Percentiles rank a stretch among this genome's conserved stretches.
These are phyloP conservation scores for Epipyxis sp. DNA, from an alignment of 108 stramenopile genomes.

Conservation along the genomic window DNA sequence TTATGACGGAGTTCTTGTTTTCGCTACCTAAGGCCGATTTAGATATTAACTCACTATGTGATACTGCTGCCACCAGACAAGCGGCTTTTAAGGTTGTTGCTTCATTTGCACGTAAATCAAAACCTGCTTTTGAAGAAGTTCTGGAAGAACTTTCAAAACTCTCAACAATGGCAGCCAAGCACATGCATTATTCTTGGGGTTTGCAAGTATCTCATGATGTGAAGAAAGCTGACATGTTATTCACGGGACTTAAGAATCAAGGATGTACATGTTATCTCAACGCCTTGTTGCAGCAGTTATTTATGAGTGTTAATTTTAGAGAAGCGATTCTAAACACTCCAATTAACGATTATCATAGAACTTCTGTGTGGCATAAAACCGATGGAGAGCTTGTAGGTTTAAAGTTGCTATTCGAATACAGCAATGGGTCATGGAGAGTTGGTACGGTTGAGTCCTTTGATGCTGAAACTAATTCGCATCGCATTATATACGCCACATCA, in stretches of 20 bases:
- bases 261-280: slow-evolving; percentile 99
- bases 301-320: background rate
- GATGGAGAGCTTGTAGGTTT: background rate
- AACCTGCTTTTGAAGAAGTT: background rate
- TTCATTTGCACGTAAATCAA: background rate
- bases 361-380: slow-evolving; percentile 10
- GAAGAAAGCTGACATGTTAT: slow-evolving; percentile 10
- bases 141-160: background rate
- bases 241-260: slow-evolving; percentile 85
- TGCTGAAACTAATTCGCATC: background rate
- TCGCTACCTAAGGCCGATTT: too few relatives aligned
- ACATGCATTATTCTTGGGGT: background rate
- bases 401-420: slow-evolving; percentile 4
- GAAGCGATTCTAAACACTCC: background rate
- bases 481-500: background rate
- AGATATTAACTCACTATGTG: too few relatives aligned
- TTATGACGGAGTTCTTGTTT: too few relatives aligned
- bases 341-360: background rate
- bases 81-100: background rate
- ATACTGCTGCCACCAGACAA: background rate
- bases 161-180: background rate
- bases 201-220: slow-evolving; percentile 23
- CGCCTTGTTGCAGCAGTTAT: slow-evolving; percentile 72
- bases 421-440: background rate
- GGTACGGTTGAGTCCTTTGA: background rate